Evolutionary conservation across 2,329 filamentous ascomycete genomes (phyloP).

Genomic region (Tolypocladium guangdongense): DNA sequence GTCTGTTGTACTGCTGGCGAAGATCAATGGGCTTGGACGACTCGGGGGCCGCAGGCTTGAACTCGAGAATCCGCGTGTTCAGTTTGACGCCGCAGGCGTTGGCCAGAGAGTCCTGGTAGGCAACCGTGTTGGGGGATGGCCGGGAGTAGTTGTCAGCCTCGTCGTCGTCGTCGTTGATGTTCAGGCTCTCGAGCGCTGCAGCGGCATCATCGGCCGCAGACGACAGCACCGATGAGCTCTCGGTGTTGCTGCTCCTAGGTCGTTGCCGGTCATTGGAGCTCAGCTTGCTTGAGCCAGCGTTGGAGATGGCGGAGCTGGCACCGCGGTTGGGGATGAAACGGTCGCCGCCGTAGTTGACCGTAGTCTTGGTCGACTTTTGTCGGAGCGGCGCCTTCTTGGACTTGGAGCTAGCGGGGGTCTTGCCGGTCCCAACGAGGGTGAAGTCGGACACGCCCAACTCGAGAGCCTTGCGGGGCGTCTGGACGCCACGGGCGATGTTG

Average conservation of each 20-base stretch:
- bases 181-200: conserved; percentile 69
- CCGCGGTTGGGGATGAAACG: conserved; percentile 92
- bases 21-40: conserved; percentile 98
- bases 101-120: conserved; percentile 86
- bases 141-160: conserved; percentile 60
- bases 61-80: conserved; percentile 91
- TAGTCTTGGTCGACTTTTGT: conserved; percentile 62
- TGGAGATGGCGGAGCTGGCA: conserved; percentile 79
- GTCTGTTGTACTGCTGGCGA: conserved; percentile 94
- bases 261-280: conserved; percentile 59
- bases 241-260: conserved; percentile 58
- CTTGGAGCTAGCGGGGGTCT: conserved; percentile 48
- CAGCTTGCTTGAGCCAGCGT: conserved; percentile 73
- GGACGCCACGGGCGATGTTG: conserved; percentile 69
- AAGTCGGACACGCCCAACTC: conserved; percentile 92
- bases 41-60: conserved; percentile 96
- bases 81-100: conserved; percentile 85
- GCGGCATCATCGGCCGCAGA: conserved; percentile 71
- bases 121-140: conserved; percentile 75
- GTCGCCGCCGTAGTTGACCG: conserved; percentile 70
- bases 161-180: conserved; percentile 63
- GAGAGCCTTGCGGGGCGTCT: conserved; percentile 70
- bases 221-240: conserved; percentile 67
- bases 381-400: conserved; percentile 43
- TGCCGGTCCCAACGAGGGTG: conserved; percentile 76